A percentile compares a stretch with the other conserved stretches of the same genome.
phyloP scores from a whole-genome alignment of 1,139 yeast genomes.

The Oligophagozyma castellii region DNA sequence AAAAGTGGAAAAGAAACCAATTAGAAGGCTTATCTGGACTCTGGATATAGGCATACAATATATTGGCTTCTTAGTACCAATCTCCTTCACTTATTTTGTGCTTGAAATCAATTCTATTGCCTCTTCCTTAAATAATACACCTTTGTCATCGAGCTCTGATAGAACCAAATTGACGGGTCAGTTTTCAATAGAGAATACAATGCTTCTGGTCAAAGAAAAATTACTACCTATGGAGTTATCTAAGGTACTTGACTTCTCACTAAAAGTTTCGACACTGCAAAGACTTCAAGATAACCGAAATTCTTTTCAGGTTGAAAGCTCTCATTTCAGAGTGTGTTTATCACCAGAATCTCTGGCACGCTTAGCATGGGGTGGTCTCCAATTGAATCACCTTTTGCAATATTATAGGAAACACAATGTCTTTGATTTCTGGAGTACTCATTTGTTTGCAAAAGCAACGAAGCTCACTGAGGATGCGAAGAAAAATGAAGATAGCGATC shows the following conservation, averaged over 20 bases:
- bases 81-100: conserved; percentile 18
- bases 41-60: conserved; percentile 13
- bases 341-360: conserved; percentile 39
- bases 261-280: conserved; percentile 22
- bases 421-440: conserved; percentile 7
- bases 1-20: neutral
- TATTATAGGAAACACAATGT: conserved; percentile 11
- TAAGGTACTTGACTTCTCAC: conserved; percentile 27
- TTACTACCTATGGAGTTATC: conserved; percentile 25
- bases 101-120: conserved; percentile 16
- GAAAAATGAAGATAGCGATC: conserved; percentile 2
- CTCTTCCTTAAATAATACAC: conserved; percentile 10
- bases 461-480: neutral
- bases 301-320: conserved; percentile 44
- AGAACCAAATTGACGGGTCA: conserved; percentile 12
- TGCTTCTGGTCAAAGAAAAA: conserved; percentile 20
- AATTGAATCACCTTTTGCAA: conserved; percentile 7
- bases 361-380: conserved; percentile 25
- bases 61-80: conserved; percentile 19
- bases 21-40: conserved; percentile 7
- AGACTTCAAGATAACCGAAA: conserved; percentile 23
- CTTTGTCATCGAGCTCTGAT: conserved; percentile 2
- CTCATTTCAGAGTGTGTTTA: conserved; percentile 42
- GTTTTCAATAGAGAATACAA: conserved; percentile 14
- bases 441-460: conserved; percentile 1